phyloP scores from a whole-genome alignment of 2,329 filamentous ascomycete species.

The Sclerotinia subarctica region DNA sequence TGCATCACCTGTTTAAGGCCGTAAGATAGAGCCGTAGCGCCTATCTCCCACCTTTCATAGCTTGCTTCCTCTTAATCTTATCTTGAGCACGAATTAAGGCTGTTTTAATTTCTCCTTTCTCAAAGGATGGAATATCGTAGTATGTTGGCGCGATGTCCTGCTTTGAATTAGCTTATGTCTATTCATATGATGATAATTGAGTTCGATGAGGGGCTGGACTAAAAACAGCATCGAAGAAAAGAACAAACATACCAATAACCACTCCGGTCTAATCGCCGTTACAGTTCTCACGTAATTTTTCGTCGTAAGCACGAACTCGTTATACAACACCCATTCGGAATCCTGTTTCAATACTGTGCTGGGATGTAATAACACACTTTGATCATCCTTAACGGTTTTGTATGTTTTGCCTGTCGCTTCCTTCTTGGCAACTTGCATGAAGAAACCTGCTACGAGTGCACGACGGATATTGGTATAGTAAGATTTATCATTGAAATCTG shows the following conservation, averaged over 20 bases:
- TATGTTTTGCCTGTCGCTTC: constrained; percentile 87
- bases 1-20: neutral
- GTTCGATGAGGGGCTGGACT: neutral
- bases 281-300: constrained; percentile 98
- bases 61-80: constrained; percentile 55
- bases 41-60: constrained; percentile 34
- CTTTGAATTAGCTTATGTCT: constrained; percentile 42
- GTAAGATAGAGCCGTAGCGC: constrained; percentile 9
- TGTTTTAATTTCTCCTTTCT: constrained; percentile 80
- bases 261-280: constrained; percentile 87
- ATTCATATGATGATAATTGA: neutral
- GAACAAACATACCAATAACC: constrained; percentile 70
- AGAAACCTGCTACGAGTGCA: constrained; percentile 90
- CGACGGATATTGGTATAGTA: constrained; percentile 98
- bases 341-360: constrained; percentile 86
- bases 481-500: constrained; percentile 88
- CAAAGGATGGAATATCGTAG: constrained; percentile 81
- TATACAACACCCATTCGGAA: constrained; percentile 96
- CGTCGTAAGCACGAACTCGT: constrained; percentile 95
- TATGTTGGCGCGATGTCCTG: constrained; percentile 92
- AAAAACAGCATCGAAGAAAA: constrained; percentile 6
- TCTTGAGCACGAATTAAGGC: constrained; percentile 57
- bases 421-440: constrained; percentile 98
- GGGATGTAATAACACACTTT: constrained; percentile 88
- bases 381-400: constrained; percentile 93